Conservation (phyloP, 106 monocot species). For the Apostasia shenzhenica region DNA sequence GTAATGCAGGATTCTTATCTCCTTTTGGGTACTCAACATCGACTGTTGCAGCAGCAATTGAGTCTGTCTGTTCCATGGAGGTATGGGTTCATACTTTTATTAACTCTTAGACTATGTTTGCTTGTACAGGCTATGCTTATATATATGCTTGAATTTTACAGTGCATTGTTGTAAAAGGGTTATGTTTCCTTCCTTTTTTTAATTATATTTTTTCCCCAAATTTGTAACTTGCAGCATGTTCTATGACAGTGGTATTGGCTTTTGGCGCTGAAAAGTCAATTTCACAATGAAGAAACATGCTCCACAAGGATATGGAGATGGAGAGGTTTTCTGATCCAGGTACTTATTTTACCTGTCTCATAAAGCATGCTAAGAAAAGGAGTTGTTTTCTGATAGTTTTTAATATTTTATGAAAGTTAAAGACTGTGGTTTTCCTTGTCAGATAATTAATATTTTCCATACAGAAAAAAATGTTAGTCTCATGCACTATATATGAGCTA, state of each 20-base stretch:
- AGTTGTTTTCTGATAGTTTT: no score
- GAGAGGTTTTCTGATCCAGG: constrained; percentile 89
- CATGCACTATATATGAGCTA: no score
- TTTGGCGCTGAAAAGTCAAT: constrained; percentile 65
- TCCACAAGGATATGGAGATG: constrained; percentile 79
- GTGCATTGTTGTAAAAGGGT: not conserved
- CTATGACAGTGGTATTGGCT: constrained; percentile 83
- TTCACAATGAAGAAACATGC: constrained; percentile 35
- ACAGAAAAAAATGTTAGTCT: no score
- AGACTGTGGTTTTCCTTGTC: no score
- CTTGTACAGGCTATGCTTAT: not conserved
- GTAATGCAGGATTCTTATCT: constrained; percentile 93
- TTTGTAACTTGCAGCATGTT: constrained; percentile 14
- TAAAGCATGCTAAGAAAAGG: not conserved
- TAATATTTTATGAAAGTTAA: no score
- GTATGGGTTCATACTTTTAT: constrained; percentile 25
- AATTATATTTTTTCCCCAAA: not conserved
- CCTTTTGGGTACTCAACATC: constrained; percentile 90
- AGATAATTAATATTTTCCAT: no score
- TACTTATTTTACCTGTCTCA: constrained; percentile 10
- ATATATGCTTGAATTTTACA: not conserved
- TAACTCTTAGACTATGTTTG: not conserved
- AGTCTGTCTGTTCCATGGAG: constrained; percentile 86
- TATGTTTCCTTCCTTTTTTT: not conserved
- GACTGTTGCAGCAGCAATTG: constrained; percentile 70